Evolutionary conservation across 306 rosid species (phyloP).

Genomic region (Citrullus colocynthis): DNA sequence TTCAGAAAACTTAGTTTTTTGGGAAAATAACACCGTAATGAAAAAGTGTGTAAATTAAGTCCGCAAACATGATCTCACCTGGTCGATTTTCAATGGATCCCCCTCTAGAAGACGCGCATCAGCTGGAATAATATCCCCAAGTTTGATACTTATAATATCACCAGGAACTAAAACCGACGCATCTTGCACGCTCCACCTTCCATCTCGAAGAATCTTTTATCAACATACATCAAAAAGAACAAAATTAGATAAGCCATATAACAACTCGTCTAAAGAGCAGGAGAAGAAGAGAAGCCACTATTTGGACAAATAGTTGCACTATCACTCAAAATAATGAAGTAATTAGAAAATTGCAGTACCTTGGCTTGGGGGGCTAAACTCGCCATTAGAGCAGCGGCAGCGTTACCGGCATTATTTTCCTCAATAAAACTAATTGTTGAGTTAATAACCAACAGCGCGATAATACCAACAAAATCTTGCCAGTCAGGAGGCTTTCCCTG

Average conservation of each 20-base stretch:
- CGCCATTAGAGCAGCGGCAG: slow-evolving; percentile 16
- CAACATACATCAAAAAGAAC: slow-evolving; percentile 1
- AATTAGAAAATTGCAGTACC: background rate
- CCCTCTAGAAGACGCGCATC: slow-evolving; percentile 98
- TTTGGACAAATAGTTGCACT: background rate
- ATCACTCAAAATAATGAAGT: background rate
- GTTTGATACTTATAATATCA: slow-evolving; percentile 78
- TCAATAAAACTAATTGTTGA: slow-evolving; percentile 12
- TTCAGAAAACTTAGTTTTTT: background rate
- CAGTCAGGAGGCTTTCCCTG: slow-evolving; percentile 17
- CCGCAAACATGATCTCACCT: slow-evolving; percentile 26
- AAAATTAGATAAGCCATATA: background rate
- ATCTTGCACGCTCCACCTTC: slow-evolving; percentile 91
- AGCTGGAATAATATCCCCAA: slow-evolving; percentile 86
- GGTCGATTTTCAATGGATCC: slow-evolving; percentile 93
- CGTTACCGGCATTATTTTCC: slow-evolving; percentile 15
- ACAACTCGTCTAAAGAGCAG: background rate
- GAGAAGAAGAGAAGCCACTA: background rate
- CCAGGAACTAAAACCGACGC: slow-evolving; percentile 80
- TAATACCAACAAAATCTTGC: slow-evolving; percentile 14
- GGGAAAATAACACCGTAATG: background rate
- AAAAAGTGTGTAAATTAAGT: background rate
- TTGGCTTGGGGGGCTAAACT: slow-evolving; percentile 15
- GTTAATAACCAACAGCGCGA: slow-evolving; percentile 9
- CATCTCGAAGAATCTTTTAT: slow-evolving; percentile 86